Conservation (phyloP, 352 stramenopile species). For the Albugo candida region DNA sequence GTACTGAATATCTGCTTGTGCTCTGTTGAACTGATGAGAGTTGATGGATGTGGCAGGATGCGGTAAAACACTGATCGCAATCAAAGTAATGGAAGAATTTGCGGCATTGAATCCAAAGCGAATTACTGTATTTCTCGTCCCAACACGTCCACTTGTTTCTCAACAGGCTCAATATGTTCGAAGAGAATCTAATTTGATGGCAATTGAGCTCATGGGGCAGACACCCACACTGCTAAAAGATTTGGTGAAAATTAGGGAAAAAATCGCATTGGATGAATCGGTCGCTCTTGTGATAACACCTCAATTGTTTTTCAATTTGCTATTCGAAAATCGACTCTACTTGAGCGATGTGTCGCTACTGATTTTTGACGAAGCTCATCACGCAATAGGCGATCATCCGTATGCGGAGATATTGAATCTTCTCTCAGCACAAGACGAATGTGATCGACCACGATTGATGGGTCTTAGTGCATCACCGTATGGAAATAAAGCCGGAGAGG, state of each 20-base stretch:
- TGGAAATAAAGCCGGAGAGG: constrained; percentile 16
- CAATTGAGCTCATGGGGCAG: constrained; percentile 37
- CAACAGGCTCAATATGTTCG: constrained; percentile 54
- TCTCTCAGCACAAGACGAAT: constrained; percentile 12
- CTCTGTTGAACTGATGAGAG: neutral
- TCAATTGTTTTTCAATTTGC: constrained; percentile 48
- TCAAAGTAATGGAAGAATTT: constrained; percentile 50
- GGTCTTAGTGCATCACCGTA: constrained; percentile 57
- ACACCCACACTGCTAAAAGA: constrained; percentile 7
- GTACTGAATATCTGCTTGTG: constrained; percentile 4
- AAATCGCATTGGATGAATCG: neutral
- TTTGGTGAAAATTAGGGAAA: constrained; percentile 8
- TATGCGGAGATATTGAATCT: constrained; percentile 35
- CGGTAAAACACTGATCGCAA: constrained; percentile 55
- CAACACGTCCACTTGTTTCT: constrained; percentile 46
- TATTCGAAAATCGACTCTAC: constrained; percentile 13
- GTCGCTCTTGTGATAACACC: constrained; percentile 41
- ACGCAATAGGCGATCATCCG: constrained; percentile 36
- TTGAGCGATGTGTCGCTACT: constrained; percentile 44
- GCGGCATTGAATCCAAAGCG: constrained; percentile 29
- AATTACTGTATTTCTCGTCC: constrained; percentile 48
- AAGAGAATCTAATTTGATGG: constrained; percentile 33
- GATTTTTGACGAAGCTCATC: constrained; percentile 69
- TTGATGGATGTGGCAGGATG: constrained; percentile 12
- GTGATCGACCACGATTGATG: constrained; percentile 25